Base-by-base conservation (phyloP, 2,329 filamentous ascomycete genomes). In the Penicillium sp. region DNA sequence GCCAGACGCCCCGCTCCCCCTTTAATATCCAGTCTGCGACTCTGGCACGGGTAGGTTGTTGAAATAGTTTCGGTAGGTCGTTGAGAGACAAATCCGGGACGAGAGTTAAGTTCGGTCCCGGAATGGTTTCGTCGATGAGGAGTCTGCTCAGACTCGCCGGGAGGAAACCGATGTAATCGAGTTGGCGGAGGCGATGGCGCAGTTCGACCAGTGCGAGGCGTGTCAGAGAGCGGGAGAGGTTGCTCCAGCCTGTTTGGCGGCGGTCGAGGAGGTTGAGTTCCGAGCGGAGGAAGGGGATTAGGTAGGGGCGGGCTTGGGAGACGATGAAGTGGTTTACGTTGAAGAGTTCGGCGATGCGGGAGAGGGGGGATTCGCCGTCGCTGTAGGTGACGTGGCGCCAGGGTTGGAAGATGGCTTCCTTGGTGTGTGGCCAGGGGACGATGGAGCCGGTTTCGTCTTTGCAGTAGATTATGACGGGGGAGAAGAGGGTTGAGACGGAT, bases 281-380 rank as follows among this genome's bases (percentile, higher is more conserved):
- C 47, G 88, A 89, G 61, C 89, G 87, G 5, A 96, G 81, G 68
- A 96, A 95, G 0, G 93, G 93, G 31, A 94, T 88, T 16, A 96
- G 82, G 74, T 96, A 96, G 0, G 94, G 94, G 3, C 93, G 85
- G 0, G 94, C 92, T 78, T 97, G 94, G 64, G 90, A 95, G 65
- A 98, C 87, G 64, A 98, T 92, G 77, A 96, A 97, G 79, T 97
- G 93, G 72, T 96, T 96, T 54, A 96, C 91, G 72, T 96, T 96
- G 82, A 95, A 95, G 11, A 94, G 84, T 76, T 94, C 89, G 6
- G 89, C 86, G 33, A 95, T 87, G 40, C 91, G 85, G 55, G 86
- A 83, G 1, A 95, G 82, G 0, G 87, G 87, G 0, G 84, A 87
- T 63, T 87, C 87, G 43, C 86, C 86, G 61, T 90, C 87, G 43